phyloP scores from a whole-genome alignment of 2,329 filamentous ascomycete genomes.

The Capronia coronata region DNA sequence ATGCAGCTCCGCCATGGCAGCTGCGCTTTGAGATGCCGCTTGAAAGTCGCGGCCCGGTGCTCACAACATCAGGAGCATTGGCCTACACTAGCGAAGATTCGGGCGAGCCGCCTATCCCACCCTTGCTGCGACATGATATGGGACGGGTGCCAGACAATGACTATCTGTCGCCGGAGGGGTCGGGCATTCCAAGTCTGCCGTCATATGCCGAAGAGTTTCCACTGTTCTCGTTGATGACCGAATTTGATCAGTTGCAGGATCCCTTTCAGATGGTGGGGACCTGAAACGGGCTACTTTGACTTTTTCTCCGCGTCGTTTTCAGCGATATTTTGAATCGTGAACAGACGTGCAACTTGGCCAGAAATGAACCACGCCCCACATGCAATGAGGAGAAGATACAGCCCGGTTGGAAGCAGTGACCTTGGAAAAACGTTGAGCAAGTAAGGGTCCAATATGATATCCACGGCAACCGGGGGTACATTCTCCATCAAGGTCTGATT shows the following conservation, averaged over 20 bases:
- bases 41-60: slow-evolving; percentile 24
- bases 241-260: slow-evolving; percentile 26
- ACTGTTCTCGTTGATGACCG: slow-evolving; percentile 28
- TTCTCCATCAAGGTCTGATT: slow-evolving; percentile 67
- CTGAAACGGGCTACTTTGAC: slow-evolving; percentile 11
- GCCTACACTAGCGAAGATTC: slow-evolving; percentile 22
- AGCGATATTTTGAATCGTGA: neutral
- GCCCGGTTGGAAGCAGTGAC: slow-evolving; percentile 66
- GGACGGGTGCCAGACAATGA: slow-evolving; percentile 14
- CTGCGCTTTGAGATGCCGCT: slow-evolving; percentile 25
- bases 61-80: slow-evolving; percentile 28
- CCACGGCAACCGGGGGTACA: slow-evolving; percentile 67
- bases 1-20: slow-evolving; percentile 19
- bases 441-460: slow-evolving; percentile 81
- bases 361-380: slow-evolving; percentile 48
- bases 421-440: slow-evolving; percentile 70
- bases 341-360: slow-evolving; percentile 34
- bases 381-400: slow-evolving; percentile 61
- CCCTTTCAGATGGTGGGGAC: slow-evolving; percentile 17
- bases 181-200: slow-evolving; percentile 25
- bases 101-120: slow-evolving; percentile 5
- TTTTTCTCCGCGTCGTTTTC: slow-evolving; percentile 4
- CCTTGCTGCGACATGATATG: slow-evolving; percentile 18
- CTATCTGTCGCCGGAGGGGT: slow-evolving; percentile 21
- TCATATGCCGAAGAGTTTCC: slow-evolving; percentile 28